Evolutionary conservation across 805 yeast species (phyloP).

Genomic region (Cyberlindnera saturnus): DNA sequence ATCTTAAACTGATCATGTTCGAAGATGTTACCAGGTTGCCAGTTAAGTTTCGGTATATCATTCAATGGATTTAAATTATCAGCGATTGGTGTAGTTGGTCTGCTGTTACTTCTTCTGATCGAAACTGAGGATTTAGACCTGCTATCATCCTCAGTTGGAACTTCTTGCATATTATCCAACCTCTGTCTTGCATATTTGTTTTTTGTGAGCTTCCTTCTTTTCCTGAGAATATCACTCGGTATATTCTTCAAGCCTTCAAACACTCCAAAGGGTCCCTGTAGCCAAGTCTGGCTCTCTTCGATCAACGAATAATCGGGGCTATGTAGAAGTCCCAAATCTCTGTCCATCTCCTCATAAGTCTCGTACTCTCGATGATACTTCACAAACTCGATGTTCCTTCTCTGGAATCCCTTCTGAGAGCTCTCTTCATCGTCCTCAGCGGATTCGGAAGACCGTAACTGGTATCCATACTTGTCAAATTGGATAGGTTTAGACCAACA

Average conservation of each 20-base stretch:
- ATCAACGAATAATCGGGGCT: slow-evolving; percentile 37
- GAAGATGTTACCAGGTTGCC: slow-evolving; percentile 14
- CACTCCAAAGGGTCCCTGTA: slow-evolving; percentile 80
- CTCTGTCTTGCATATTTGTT: slow-evolving; percentile 16
- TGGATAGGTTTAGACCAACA: slow-evolving; percentile 61
- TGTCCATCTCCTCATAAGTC: slow-evolving; percentile 80
- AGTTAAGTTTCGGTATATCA: neutral
- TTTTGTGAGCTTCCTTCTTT: slow-evolving; percentile 22
- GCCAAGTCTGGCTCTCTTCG: slow-evolving; percentile 39
- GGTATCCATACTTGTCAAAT: slow-evolving; percentile 42
- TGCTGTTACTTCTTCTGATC: neutral
- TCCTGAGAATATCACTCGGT: slow-evolving; percentile 17
- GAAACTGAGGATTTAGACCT: slow-evolving; percentile 8
- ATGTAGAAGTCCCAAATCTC: slow-evolving; percentile 53
- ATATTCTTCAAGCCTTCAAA: slow-evolving; percentile 41
- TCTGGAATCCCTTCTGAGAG: slow-evolving; percentile 51
- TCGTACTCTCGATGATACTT: slow-evolving; percentile 60
- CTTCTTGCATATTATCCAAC: neutral
- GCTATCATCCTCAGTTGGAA: slow-evolving; percentile 4
- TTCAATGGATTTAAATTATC: neutral
- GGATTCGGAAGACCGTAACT: slow-evolving; percentile 18
- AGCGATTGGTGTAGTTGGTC: neutral
- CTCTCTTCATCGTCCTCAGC: slow-evolving; percentile 19
- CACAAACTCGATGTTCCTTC: slow-evolving; percentile 72
- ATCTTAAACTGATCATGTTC: slow-evolving; percentile 11